Evolutionary conservation across 345 rosid genomes (phyloP), one percentile per base, ranked within the genome.

Genomic region (Dipteronia sinensis): DNA sequence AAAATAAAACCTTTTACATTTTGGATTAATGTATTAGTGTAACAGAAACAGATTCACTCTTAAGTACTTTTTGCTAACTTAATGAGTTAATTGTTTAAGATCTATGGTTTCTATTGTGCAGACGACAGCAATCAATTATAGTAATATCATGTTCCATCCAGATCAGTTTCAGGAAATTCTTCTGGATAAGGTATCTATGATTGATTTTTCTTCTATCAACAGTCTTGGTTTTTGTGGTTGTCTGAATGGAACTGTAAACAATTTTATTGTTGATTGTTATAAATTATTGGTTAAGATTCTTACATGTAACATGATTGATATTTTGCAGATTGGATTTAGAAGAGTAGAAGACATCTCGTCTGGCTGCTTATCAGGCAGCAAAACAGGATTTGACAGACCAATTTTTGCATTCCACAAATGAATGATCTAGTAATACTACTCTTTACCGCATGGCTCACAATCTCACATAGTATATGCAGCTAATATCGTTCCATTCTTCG

Each of bases 291-390:
- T 22, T 77, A 23, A 46, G 67, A 74, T 47, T 22, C 47, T 72
- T 20, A 58, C 51, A 53, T 73, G 23, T 72, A 17, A 58, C 51
- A 53, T 73, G 23, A 31, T 49, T 77, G 23, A 38, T 31, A 16
- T 71, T 72, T 72, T 79, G 85, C 94, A 95, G 98, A 85, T 95
- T 83, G 99, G 99, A 25, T 95, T 95, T 78, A 90, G 95, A 82
- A 85, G 75, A 22, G 98, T 90, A 3, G 97, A 92, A 84, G 97
- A 91, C 76, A 61, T 95, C 29, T 87, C 97, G 74, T 83, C 95
- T 31, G 53, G 83, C 34, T 47, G 85, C 76, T 82, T 93, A 80
- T 84, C 94, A 0, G 94, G 92, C 51, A 81, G 88, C 77, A 93
- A 79, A 85, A 73, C 84, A 34, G 99, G 98, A 72, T 95, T 95